A percentile compares a stretch with the other conserved stretches of the same genome.
Evolutionary conservation across 2,329 filamentous ascomycete genomes (phyloP).

Genomic region (Pseudocercospora eumusae): DNA sequence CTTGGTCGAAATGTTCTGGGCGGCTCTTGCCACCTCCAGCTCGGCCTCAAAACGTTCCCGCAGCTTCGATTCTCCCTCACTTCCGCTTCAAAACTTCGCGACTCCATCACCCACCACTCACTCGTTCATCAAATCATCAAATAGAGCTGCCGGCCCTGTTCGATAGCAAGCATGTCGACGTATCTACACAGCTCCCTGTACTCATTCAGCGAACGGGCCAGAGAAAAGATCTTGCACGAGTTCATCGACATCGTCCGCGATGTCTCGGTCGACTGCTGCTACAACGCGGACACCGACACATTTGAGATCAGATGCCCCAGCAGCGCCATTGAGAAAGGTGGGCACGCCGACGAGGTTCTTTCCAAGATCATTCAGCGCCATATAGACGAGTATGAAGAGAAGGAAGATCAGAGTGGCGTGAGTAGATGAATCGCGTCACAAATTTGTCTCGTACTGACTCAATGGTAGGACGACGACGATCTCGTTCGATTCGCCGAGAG

Average conservation of each 20-base stretch:
- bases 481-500: slow-evolving; percentile 31
- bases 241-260: slow-evolving; percentile 30
- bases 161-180: slow-evolving; percentile 23
- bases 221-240: slow-evolving; percentile 25
- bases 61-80: background rate
- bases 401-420: slow-evolving; percentile 24
- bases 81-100: background rate
- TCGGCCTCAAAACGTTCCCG: slow-evolving; percentile 4
- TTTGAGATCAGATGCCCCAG: slow-evolving; percentile 28
- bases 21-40: slow-evolving; percentile 1
- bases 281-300: slow-evolving; percentile 17
- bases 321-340: background rate
- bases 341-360: slow-evolving; percentile 28
- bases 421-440: background rate
- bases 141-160: background rate
- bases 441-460: slow-evolving; percentile 1
- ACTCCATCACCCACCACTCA: background rate
- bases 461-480: background rate
- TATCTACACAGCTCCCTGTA: slow-evolving; percentile 37
- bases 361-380: slow-evolving; percentile 21
- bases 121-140: background rate
- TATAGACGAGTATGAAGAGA: slow-evolving; percentile 25
- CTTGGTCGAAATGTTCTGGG: background rate
- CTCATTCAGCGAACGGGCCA: slow-evolving; percentile 28
- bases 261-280: slow-evolving; percentile 27